A percentile compares a stretch with the other conserved stretches of the same genome.
These are phyloP conservation scores for Yamadazyma oceani DNA, from an alignment of 1,139 yeast genomes.

Conservation along the genomic window DNA sequence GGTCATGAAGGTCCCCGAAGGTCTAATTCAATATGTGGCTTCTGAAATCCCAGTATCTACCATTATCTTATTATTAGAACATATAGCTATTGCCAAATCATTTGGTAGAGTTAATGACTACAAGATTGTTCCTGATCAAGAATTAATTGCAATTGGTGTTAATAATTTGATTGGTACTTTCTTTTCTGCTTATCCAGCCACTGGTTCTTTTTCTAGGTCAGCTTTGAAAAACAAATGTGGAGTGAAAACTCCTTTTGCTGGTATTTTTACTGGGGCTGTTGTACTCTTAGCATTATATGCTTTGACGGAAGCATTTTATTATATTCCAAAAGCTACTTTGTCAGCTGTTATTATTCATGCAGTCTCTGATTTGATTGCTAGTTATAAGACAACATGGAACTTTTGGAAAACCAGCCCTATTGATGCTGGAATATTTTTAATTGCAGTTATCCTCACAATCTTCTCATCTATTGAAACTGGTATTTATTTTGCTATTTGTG, in stretches of 20 bases:
- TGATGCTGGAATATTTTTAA: conserved; percentile 73
- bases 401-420: conserved; percentile 77
- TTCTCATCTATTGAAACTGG: conserved; percentile 85
- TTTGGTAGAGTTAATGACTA: conserved; percentile 92
- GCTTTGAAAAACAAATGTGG: conserved; percentile 95
- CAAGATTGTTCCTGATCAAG: conserved; percentile 90
- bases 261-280: conserved; percentile 86
- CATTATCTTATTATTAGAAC: conserved; percentile 81
- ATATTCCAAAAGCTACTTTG: conserved; percentile 86
- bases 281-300: conserved; percentile 85
- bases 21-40: conserved; percentile 61
- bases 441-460: conserved; percentile 76
- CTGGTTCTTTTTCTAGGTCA: conserved; percentile 94
- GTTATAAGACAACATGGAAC: conserved; percentile 67
- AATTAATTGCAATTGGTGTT: conserved; percentile 89
- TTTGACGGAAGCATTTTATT: conserved; percentile 79
- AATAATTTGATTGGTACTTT: conserved; percentile 89
- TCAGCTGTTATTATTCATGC: conserved; percentile 92
- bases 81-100: conserved; percentile 90
- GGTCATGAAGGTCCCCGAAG: conserved; percentile 64
- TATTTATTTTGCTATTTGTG: conserved; percentile 85
- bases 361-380: conserved; percentile 83
- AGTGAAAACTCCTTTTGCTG: conserved; percentile 92
- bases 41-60: conserved; percentile 83
- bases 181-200: conserved; percentile 92